Percentiles rank a stretch among this genome's conserved stretches.
Evolutionary conservation across 108 stramenopile species (phyloP).

Genomic region (Cyclotella distinguenda): DNA sequence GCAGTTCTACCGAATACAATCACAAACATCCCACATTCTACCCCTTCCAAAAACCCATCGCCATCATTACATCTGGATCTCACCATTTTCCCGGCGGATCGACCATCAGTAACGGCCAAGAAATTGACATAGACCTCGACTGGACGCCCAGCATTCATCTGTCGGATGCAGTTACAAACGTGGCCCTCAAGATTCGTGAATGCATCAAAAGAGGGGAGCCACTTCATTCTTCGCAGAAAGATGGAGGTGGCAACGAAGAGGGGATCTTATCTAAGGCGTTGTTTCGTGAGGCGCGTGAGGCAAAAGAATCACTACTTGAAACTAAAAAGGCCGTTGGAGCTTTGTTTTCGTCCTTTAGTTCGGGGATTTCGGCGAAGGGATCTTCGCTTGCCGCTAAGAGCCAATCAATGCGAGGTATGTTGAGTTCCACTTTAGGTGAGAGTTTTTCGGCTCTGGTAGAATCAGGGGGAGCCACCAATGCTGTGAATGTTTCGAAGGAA

Average conservation of each 20-base stretch:
- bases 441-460: slow-evolving; percentile 28
- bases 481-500: background rate
- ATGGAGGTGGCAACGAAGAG: slow-evolving; percentile 34
- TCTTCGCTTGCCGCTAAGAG: slow-evolving; percentile 30
- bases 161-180: slow-evolving; percentile 78
- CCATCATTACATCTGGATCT: slow-evolving; percentile 60
- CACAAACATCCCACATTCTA: slow-evolving; percentile 52
- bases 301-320: slow-evolving; percentile 35
- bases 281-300: slow-evolving; percentile 37
- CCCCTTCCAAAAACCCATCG: slow-evolving; percentile 79
- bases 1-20: slow-evolving; percentile 39
- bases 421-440: slow-evolving; percentile 29
- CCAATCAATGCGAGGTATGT: slow-evolving; percentile 25
- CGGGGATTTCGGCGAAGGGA: slow-evolving; percentile 21
- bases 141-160: slow-evolving; percentile 90
- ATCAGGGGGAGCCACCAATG: slow-evolving; percentile 3
- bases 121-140: slow-evolving; percentile 74
- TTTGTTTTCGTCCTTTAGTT: slow-evolving; percentile 31
- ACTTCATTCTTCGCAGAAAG: slow-evolving; percentile 51
- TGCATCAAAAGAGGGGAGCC: slow-evolving; percentile 70
- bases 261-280: slow-evolving; percentile 29
- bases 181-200: slow-evolving; percentile 84
- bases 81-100: slow-evolving; percentile 59
- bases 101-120: slow-evolving; percentile 67
- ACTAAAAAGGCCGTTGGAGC: slow-evolving; percentile 45